Evolutionary conservation across 2,329 filamentous ascomycete species (phyloP).

Genomic region (Xylaria sp.): DNA sequence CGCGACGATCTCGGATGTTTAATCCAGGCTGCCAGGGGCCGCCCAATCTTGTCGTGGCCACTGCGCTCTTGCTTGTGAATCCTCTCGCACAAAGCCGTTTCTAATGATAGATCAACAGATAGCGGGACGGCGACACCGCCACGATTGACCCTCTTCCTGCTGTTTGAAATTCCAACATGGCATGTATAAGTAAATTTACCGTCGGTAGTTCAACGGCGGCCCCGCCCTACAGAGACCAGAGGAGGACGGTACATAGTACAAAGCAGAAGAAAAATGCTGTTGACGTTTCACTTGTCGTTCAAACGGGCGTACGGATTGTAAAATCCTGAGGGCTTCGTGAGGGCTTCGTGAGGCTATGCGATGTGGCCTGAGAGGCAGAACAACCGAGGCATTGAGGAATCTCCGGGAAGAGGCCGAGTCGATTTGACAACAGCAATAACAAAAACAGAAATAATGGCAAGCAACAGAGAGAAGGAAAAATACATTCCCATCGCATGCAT

Average conservation of each 20-base stretch:
- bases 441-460: conserved; percentile 14
- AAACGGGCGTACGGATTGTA: conserved; percentile 20
- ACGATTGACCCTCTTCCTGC: conserved; percentile 30
- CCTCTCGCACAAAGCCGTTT: conserved; percentile 41
- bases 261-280: conserved; percentile 20
- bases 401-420: conserved; percentile 30
- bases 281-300: conserved; percentile 35
- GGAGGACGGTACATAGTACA: conserved; percentile 10
- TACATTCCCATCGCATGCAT: conserved; percentile 23
- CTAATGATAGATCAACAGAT: conserved; percentile 45
- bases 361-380: conserved; percentile 18
- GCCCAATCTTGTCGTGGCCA: conserved; percentile 15
- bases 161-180: conserved; percentile 19
- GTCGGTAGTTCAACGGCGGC: conserved; percentile 17
- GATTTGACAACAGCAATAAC: neutral
- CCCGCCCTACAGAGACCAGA: conserved; percentile 25
- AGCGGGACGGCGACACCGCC: conserved; percentile 41
- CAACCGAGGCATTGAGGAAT: conserved; percentile 31
- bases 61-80: conserved; percentile 35
- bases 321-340: conserved; percentile 28
- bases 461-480: conserved; percentile 18
- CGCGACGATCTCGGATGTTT: conserved; percentile 33
- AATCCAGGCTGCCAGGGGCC: conserved; percentile 30
- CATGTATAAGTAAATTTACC: conserved; percentile 21
- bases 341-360: conserved; percentile 31